phyloP scores from a whole-genome alignment of 805 yeast species.

The Metschnikowia koreensis region DNA sequence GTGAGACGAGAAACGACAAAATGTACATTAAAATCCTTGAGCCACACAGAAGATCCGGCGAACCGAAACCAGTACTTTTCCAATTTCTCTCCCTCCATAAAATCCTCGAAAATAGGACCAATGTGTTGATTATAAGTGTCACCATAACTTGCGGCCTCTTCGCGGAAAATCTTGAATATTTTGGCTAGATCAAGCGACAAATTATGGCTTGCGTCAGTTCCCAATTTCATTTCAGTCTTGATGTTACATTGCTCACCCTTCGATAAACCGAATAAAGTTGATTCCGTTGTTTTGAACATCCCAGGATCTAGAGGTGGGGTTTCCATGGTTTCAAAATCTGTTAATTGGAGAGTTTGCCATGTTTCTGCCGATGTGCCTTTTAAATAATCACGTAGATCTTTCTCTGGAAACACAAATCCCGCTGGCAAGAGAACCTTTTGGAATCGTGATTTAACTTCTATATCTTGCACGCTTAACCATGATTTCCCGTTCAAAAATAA shows the following conservation, averaged over 20 bases:
- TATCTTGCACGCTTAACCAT: too few relatives aligned
- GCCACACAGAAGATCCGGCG: constrained; percentile 24
- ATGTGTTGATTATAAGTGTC: constrained; percentile 12
- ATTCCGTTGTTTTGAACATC: not conserved
- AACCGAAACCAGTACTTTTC: constrained; percentile 20
- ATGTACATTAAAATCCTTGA: constrained; percentile 22
- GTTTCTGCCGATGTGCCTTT: constrained; percentile 8
- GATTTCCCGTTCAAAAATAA: too few relatives aligned
- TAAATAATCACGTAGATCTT: constrained; percentile 4
- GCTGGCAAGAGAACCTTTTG: constrained; percentile 11
- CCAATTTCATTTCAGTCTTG: not conserved
- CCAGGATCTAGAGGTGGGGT: constrained; percentile 7
- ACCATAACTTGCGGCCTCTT: constrained; percentile 7
- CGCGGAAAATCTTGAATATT: constrained; percentile 3
- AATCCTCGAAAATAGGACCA: constrained; percentile 3
- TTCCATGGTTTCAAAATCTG: not conserved
- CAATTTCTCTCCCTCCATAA: constrained; percentile 1
- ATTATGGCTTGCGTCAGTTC: constrained; percentile 3
- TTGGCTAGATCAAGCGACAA: constrained; percentile 7
- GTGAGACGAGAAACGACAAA: constrained; percentile 21
- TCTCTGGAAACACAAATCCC: constrained; percentile 4
- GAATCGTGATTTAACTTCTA: not conserved
- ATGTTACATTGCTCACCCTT: not conserved
- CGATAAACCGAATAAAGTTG: not conserved
- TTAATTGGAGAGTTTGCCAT: constrained; percentile 2